Conservation (phyloP, 352 stramenopile genomes). For the Globisporangium spinosum region DNA sequence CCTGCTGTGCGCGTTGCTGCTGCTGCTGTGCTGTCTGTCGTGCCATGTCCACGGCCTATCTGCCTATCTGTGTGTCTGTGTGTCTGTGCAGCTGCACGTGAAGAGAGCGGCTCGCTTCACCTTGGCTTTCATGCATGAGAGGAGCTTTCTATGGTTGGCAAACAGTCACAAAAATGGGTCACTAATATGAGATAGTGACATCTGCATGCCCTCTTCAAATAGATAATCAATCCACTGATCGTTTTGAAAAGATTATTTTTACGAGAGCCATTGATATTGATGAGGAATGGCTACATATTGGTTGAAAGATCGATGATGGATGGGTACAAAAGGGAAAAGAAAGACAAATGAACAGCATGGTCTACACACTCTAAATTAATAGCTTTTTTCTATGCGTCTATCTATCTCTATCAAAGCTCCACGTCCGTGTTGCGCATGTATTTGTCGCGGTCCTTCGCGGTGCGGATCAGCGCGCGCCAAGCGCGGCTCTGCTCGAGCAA, state of each 20-base stretch:
- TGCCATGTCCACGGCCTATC: not conserved
- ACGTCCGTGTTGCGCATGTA: conserved; percentile 41
- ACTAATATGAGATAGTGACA: conserved; percentile 4
- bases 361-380: not conserved
- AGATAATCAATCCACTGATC: not conserved
- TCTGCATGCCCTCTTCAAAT: not conserved
- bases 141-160: conserved; percentile 10
- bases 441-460: conserved; percentile 45
- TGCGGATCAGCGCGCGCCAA: conserved; percentile 64
- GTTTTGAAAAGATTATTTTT: not conserved
- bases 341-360: not conserved
- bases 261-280: not conserved
- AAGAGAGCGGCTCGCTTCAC: not conserved
- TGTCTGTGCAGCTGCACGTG: not conserved
- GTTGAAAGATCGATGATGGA: conserved; percentile 1
- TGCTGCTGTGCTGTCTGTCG: not conserved
- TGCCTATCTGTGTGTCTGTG: not conserved
- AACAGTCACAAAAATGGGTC: not conserved
- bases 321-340: not conserved
- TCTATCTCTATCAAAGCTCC: conserved; percentile 11
- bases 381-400: conserved; percentile 2
- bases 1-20: not conserved
- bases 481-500: conserved; percentile 64
- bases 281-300: not conserved
- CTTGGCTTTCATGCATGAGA: not conserved